Conservation (phyloP, 1,284 basidiomycete species). For the Kalmanozyma brasiliensis region DNA sequence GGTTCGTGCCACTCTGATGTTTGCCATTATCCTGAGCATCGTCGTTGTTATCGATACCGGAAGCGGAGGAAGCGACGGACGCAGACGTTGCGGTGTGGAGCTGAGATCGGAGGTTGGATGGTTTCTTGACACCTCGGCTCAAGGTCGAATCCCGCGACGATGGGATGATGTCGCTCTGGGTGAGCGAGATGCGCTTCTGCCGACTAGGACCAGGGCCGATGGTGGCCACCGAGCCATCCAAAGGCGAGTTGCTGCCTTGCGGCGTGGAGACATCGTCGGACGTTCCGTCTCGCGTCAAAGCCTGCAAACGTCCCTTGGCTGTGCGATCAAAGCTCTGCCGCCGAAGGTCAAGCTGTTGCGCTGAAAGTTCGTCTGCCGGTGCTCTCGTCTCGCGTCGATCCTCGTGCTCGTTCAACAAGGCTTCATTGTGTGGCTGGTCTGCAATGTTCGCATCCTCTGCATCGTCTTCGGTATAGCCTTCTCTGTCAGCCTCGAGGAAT, state of each 20-base stretch:
- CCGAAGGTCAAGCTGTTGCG: background rate
- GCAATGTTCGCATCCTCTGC: slow-evolving; percentile 12
- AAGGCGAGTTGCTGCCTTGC: slow-evolving; percentile 42
- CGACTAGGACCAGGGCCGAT: slow-evolving; percentile 18
- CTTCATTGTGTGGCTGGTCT: background rate
- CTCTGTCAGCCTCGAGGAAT: slow-evolving; percentile 54
- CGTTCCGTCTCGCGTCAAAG: slow-evolving; percentile 19
- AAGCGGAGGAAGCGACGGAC: slow-evolving; percentile 13
- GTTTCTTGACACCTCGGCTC: slow-evolving; percentile 1
- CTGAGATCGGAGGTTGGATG: slow-evolving; percentile 23
- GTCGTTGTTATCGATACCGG: background rate
- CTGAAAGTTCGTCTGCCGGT: background rate
- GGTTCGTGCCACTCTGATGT: slow-evolving; percentile 4
- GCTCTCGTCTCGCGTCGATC: background rate
- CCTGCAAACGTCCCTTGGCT: slow-evolving; percentile 28
- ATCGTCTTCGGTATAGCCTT: slow-evolving; percentile 42
- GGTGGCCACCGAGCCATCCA: slow-evolving; percentile 38
- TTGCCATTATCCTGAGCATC: background rate
- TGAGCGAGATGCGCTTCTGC: slow-evolving; percentile 19
- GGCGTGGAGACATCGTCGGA: slow-evolving; percentile 39
- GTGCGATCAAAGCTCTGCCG: slow-evolving; percentile 8
- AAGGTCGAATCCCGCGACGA: slow-evolving; percentile 12
- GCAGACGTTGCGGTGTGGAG: slow-evolving; percentile 21
- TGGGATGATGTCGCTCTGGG: slow-evolving; percentile 35
- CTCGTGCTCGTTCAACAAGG: background rate